Evolutionary conservation across 2,329 filamentous ascomycete genomes (phyloP).

Genomic region (Neonectria faginata): DNA sequence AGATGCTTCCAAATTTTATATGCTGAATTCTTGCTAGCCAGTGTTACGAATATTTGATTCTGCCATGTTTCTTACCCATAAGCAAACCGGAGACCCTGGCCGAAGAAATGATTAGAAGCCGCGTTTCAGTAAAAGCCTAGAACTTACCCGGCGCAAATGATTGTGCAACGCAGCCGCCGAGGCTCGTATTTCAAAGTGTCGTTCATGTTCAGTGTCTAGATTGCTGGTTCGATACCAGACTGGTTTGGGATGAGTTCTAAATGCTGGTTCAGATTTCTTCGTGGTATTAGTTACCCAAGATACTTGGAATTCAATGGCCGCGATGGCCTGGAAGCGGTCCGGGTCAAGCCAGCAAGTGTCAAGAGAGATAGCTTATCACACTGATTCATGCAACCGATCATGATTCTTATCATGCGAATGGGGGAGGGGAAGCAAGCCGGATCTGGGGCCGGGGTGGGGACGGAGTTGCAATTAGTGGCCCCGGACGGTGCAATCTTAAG

Average conservation of each 20-base stretch:
- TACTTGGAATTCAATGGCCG: background rate
- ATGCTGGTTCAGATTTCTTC: background rate
- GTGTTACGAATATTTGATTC: no score
- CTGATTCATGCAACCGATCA: background rate
- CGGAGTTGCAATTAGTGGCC: background rate
- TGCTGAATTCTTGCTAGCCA: conserved; percentile 20
- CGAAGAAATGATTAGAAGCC: background rate
- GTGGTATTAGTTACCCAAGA: conserved; percentile 3
- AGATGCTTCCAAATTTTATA: conserved; percentile 37
- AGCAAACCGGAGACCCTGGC: conserved; percentile 29
- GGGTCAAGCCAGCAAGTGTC: background rate
- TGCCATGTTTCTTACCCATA: conserved; percentile 19
- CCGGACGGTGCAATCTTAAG: background rate
- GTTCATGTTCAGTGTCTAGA: conserved; percentile 6
- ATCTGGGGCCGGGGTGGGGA: background rate
- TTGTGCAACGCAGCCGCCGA: conserved; percentile 32
- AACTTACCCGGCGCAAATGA: conserved; percentile 37
- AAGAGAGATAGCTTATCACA: background rate
- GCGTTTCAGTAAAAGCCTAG: background rate
- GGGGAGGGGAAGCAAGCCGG: background rate
- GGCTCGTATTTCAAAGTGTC: background rate
- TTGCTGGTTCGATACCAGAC: background rate
- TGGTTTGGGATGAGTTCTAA: background rate
- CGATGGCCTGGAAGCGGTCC: background rate
- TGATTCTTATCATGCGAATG: background rate